Percentiles rank a stretch among this genome's conserved stretches.
Conservation (phyloP, 1,284 basidiomycete species). For the Ustilago trichophora region DNA sequence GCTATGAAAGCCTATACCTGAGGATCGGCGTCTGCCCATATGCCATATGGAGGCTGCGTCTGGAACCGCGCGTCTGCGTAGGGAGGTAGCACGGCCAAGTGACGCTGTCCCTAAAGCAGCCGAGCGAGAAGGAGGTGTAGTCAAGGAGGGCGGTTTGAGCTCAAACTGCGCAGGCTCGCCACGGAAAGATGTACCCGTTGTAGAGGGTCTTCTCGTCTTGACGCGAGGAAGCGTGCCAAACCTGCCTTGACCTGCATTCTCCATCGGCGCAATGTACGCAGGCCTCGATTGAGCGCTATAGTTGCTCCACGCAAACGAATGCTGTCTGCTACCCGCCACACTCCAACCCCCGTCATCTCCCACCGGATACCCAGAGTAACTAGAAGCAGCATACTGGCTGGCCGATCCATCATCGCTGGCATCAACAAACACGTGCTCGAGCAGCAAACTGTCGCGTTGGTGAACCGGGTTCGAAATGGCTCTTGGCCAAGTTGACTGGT, state of each 20-base stretch:
- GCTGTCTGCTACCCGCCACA: background rate
- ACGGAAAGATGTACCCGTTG: conserved; percentile 9
- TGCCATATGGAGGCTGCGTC: conserved; percentile 22
- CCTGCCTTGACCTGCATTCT: background rate
- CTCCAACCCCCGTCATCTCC: background rate
- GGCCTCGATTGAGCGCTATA: background rate
- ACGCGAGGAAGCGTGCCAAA: conserved; percentile 12
- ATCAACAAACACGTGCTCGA: conserved; percentile 41
- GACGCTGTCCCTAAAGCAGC: conserved; percentile 2
- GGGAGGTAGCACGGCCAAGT: conserved; percentile 7
- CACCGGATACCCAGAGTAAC: background rate
- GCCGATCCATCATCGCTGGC: conserved; percentile 6
- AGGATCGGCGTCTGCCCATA: conserved; percentile 31
- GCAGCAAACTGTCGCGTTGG: conserved; percentile 9
- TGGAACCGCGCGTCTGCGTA: background rate
- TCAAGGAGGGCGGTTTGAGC: background rate
- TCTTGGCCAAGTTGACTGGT: conserved; percentile 35
- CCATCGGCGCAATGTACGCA: background rate
- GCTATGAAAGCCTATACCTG: conserved; percentile 11
- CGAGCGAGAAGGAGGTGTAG: too few relatives aligned
- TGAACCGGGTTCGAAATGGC: conserved; percentile 2
- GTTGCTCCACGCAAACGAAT: background rate
- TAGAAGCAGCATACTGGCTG: conserved; percentile 1
- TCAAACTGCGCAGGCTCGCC: conserved; percentile 16
- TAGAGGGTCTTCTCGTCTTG: conserved; percentile 9